Evolutionary conservation across 2,329 filamentous ascomycete species (phyloP).

Genomic region (Phyllachora maydis): DNA sequence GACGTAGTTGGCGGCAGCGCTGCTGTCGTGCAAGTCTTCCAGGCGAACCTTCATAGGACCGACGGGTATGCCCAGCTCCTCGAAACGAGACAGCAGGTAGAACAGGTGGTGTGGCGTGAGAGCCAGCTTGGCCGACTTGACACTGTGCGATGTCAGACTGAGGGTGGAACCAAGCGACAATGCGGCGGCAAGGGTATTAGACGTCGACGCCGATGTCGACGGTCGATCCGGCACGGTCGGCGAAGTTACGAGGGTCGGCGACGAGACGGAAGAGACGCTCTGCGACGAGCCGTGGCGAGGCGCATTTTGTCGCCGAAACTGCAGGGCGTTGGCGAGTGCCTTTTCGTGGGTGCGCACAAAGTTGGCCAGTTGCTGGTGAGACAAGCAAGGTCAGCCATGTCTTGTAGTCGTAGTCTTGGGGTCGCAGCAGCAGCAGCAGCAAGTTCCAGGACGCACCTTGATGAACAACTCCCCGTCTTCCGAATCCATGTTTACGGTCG

Average conservation of each 20-base stretch:
- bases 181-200: slow-evolving; percentile 60
- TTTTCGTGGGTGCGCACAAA: slow-evolving; percentile 97
- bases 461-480: slow-evolving; percentile 82
- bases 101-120: slow-evolving; percentile 93
- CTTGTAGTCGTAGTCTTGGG: neutral
- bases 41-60: slow-evolving; percentile 92
- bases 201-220: slow-evolving; percentile 45
- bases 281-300: slow-evolving; percentile 50
- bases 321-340: slow-evolving; percentile 84
- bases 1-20: slow-evolving; percentile 77
- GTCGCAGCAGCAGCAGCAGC: neutral
- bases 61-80: slow-evolving; percentile 75
- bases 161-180: slow-evolving; percentile 74
- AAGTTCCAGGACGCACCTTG: slow-evolving; percentile 48
- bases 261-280: slow-evolving; percentile 36
- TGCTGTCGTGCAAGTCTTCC: slow-evolving; percentile 82
- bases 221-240: slow-evolving; percentile 39
- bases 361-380: slow-evolving; percentile 64
- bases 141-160: slow-evolving; percentile 62
- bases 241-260: slow-evolving; percentile 21
- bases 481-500: slow-evolving; percentile 50
- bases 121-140: slow-evolving; percentile 80
- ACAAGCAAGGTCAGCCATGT: no score
- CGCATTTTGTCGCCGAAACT: slow-evolving; percentile 54
- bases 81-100: slow-evolving; percentile 86